Evolutionary conservation across 192 early-diverging fungal genomes (phyloP).

Genomic region (Coemansia sp.): DNA sequence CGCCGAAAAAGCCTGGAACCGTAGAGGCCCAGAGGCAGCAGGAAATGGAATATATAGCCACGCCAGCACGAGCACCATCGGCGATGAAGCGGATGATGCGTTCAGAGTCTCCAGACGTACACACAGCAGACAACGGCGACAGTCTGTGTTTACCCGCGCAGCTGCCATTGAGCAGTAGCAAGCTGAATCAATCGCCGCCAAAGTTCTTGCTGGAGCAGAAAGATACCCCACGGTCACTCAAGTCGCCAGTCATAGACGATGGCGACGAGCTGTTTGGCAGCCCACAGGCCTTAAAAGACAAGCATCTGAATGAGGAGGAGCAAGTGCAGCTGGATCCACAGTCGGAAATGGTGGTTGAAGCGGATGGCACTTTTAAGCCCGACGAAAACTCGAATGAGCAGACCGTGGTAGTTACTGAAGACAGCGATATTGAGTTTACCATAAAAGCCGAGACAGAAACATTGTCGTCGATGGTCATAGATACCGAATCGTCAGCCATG

Average conservation of each 20-base stretch:
- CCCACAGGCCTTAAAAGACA: not conserved
- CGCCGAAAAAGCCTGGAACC: conserved; percentile 32
- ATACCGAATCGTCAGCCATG: not conserved
- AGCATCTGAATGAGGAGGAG: no score
- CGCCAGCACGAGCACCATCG: conserved; percentile 38
- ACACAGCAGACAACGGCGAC: not conserved
- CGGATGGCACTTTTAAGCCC: not conserved
- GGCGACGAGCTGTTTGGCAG: conserved; percentile 11
- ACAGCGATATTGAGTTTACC: conserved; percentile 20
- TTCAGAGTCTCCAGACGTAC: conserved; percentile 27
- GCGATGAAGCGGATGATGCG: conserved; percentile 39
- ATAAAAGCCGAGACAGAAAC: not conserved
- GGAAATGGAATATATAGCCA: conserved; percentile 30
- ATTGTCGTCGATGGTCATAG: not conserved
- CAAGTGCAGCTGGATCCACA: no score
- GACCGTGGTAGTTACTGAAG: not conserved
- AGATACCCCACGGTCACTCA: not conserved
- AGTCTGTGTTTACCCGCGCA: not conserved
- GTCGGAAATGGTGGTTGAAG: no score
- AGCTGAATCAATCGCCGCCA: conserved; percentile 5
- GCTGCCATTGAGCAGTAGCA: not conserved
- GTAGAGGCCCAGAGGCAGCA: conserved; percentile 27
- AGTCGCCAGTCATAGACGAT: not conserved
- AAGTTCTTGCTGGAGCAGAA: conserved; percentile 1
- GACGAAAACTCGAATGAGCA: not conserved